Percentiles rank a stretch among this genome's conserved stretches.
phyloP scores from a whole-genome alignment of 331 rosid genomes.

The Phaseolus coccineus region DNA sequence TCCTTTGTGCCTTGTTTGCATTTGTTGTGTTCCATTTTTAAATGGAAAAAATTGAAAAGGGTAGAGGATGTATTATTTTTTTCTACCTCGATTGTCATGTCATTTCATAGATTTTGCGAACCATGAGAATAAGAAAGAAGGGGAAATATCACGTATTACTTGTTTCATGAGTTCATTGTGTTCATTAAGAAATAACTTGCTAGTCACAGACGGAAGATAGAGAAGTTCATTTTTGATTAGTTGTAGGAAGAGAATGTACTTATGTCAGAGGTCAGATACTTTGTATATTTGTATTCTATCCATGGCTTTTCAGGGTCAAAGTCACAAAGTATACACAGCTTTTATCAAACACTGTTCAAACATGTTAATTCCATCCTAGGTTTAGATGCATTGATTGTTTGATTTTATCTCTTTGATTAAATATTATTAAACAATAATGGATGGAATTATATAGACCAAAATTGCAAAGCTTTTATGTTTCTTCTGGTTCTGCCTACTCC shows the following conservation, averaged over 20 bases:
- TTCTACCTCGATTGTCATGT: not conserved
- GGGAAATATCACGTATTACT: not conserved
- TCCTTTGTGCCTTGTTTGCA: constrained; percentile 33
- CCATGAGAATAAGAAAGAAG: not conserved
- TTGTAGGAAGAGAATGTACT: constrained; percentile 9
- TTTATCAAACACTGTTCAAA: constrained; percentile 23
- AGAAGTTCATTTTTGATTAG: constrained; percentile 17
- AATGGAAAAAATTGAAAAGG: not conserved
- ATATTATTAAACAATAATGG: constrained; percentile 32
- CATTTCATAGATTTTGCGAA: constrained; percentile 16
- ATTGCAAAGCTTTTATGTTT: constrained; percentile 12
- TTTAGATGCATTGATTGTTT: constrained; percentile 1
- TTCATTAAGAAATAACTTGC: constrained; percentile 21
- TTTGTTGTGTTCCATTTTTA: constrained; percentile 19
- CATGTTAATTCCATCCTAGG: not conserved
- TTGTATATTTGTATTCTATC: constrained; percentile 1
- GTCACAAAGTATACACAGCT: constrained; percentile 15
- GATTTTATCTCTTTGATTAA: constrained; percentile 24
- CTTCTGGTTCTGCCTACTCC: not conserved
- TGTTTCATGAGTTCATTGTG: constrained; percentile 15
- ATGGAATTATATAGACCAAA: constrained; percentile 8
- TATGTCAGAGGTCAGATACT: constrained; percentile 13
- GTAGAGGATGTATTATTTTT: not conserved
- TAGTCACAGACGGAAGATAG: constrained; percentile 19
- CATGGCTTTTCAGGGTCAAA: not conserved